These are phyloP conservation scores for Firmiana major DNA, from an alignment of 345 rosid species.

Conservation along the genomic window DNA sequence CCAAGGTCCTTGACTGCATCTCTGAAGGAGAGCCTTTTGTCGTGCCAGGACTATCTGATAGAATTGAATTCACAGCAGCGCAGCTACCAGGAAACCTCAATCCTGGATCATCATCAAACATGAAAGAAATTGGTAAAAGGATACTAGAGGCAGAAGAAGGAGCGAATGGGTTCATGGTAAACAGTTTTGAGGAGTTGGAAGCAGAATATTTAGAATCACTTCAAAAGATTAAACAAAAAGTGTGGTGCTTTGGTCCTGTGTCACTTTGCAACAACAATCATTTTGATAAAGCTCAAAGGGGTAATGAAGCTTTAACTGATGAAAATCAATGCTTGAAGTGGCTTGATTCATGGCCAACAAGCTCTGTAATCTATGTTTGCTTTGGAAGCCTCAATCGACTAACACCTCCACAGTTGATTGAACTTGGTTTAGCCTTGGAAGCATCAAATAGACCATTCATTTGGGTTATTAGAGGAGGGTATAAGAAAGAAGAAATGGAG, in stretches of 20 bases:
- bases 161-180: slow-evolving; percentile 31
- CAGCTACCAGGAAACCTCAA: slow-evolving; percentile 39
- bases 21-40: slow-evolving; percentile 30
- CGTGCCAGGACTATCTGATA: slow-evolving; percentile 34
- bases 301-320: slow-evolving; percentile 30
- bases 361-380: slow-evolving; percentile 44
- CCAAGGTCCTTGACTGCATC: slow-evolving; percentile 22
- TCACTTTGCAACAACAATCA: not conserved
- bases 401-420: slow-evolving; percentile 27
- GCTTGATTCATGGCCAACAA: slow-evolving; percentile 28
- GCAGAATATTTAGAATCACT: slow-evolving; percentile 5
- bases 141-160: slow-evolving; percentile 23
- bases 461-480: slow-evolving; percentile 50
- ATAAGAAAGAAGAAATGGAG: slow-evolving; percentile 22
- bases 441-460: slow-evolving; percentile 15
- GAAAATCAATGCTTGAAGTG: slow-evolving; percentile 25
- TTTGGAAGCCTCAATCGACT: slow-evolving; percentile 43
- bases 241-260: slow-evolving; percentile 9
- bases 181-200: slow-evolving; percentile 41
- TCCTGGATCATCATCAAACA: not conserved
- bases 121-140: not conserved
- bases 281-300: slow-evolving; percentile 16
- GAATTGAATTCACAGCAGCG: slow-evolving; percentile 23
- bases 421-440: slow-evolving; percentile 43
- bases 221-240: not conserved